Evolutionary conservation across 805 yeast species (phyloP), one percentile per base, ranked within the genome.

Genomic region (Phaffomyces antillensis): DNA sequence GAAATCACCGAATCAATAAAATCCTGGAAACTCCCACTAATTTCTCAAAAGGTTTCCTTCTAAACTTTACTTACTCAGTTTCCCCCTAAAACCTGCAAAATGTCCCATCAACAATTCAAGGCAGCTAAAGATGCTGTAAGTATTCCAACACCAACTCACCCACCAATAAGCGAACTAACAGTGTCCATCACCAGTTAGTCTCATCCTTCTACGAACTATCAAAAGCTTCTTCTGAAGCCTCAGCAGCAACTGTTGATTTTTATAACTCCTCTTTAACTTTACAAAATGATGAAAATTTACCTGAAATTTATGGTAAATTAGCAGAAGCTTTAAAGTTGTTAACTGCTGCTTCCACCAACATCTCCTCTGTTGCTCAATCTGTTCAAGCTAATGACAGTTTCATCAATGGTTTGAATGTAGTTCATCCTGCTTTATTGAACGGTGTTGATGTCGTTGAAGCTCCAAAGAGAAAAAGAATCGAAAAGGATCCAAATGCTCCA

Each of bases 401-500:
- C 40, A 41, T 44, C n/a, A 44, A 44, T 24, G 33, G 39, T 32
- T 26, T 41, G 10, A 44, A 41, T 10, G 26, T 42, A 34, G 34
- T 34, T 36, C 47, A 50, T 17, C 51, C 52, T 32, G 35, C 35
- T 17, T n/a, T 32, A 38, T 41, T 55, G 5, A 43, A 46, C 23
- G 41, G 40, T 33, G 41, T 38, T 30, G 45, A 50, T 11, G 30
- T 28, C 13, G 11, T 28, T 28, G 47, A 40, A n/a, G 18, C 59
- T 20, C 53, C 63, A 50, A 30, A 18, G n/a, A 71, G 68, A 66
- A 72, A 71, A 62, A 71, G 69, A 53, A 65, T 63, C 46, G 82
- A 77, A 66, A 78, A 76, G 55, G 98, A 91, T 65, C 97, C 97
- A 42, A 83, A 86, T 58, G 96, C 96, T 38, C 99, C 99, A 48